phyloP scores from a whole-genome alignment of 805 yeast species.

The Metschnikowia vanudenii region DNA sequence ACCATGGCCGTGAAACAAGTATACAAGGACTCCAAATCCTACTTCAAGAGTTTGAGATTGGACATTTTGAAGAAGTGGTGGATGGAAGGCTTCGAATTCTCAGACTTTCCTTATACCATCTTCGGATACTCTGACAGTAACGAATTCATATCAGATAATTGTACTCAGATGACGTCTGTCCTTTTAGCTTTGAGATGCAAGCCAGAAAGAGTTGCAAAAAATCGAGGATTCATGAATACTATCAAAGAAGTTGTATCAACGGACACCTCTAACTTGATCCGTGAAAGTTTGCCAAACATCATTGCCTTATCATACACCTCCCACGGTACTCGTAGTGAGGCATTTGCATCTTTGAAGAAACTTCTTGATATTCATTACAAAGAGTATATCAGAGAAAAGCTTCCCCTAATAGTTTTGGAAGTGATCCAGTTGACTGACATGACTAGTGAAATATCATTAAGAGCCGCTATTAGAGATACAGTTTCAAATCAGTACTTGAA shows the following conservation, averaged over 20 bases:
- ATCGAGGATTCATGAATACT: not conserved
- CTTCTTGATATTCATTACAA: conserved; percentile 23
- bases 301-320: conserved; percentile 46
- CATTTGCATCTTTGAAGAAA: conserved; percentile 22
- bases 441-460: conserved; percentile 24
- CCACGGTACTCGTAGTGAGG: conserved; percentile 36
- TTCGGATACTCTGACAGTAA: conserved; percentile 34
- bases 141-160: conserved; percentile 34
- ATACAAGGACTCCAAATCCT: conserved; percentile 9
- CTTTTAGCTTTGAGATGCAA: conserved; percentile 23
- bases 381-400: conserved; percentile 23
- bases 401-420: conserved; percentile 35
- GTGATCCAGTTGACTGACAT: conserved; percentile 42
- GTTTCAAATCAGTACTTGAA: not conserved
- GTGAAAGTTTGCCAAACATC: conserved; percentile 35
- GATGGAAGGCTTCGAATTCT: conserved; percentile 28
- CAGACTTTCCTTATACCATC: conserved; percentile 39
- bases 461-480: conserved; percentile 1
- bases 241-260: conserved; percentile 18
- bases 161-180: conserved; percentile 41
- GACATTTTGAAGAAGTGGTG: conserved; percentile 47
- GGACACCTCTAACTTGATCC: conserved; percentile 21
- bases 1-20: conserved; percentile 22
- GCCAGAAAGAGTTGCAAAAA: not conserved
- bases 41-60: conserved; percentile 32